Evolutionary conservation across 768 basidiomycete species (phyloP).

Genomic region (Tricholomella constricta): DNA sequence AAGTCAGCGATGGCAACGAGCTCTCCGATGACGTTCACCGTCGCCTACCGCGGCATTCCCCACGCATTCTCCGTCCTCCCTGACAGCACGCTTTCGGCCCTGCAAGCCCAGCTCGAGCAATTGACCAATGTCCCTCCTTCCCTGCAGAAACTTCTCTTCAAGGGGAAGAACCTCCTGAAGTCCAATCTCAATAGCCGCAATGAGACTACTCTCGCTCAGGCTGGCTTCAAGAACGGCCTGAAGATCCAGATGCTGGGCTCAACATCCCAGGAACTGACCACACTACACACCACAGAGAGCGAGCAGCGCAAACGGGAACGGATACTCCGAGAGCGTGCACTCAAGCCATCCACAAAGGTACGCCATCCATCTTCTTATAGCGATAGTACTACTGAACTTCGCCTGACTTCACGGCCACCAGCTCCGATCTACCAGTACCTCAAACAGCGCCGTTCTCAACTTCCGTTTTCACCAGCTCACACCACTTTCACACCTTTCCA

Average conservation of each 20-base stretch:
- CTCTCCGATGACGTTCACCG: slow-evolving; percentile 19
- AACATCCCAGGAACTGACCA: slow-evolving; percentile 57
- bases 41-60: slow-evolving; percentile 51
- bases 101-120: slow-evolving; percentile 57
- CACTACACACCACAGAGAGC: slow-evolving; percentile 55
- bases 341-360: slow-evolving; percentile 62
- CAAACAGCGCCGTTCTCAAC: slow-evolving; percentile 37
- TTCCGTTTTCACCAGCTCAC: slow-evolving; percentile 68
- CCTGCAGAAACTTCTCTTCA: slow-evolving; percentile 73
- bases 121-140: slow-evolving; percentile 66
- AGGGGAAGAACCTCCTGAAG: slow-evolving; percentile 53
- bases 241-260: slow-evolving; percentile 75
- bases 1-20: slow-evolving; percentile 14
- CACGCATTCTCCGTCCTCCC: slow-evolving; percentile 51
- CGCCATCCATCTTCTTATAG: slow-evolving; percentile 4
- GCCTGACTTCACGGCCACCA: no score
- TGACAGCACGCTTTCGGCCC: slow-evolving; percentile 49
- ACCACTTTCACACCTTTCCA: slow-evolving; percentile 65
- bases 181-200: slow-evolving; percentile 28
- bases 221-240: slow-evolving; percentile 62
- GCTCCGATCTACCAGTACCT: slow-evolving; percentile 58
- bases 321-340: slow-evolving; percentile 59
- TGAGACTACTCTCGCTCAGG: slow-evolving; percentile 34
- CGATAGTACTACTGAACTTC: not conserved
- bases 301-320: slow-evolving; percentile 58